Percentiles rank a stretch among this genome's conserved stretches.
These are phyloP conservation scores for Tanacetum coccineum DNA, from an alignment of 129 eudicot genomes.

Conservation along the genomic window DNA sequence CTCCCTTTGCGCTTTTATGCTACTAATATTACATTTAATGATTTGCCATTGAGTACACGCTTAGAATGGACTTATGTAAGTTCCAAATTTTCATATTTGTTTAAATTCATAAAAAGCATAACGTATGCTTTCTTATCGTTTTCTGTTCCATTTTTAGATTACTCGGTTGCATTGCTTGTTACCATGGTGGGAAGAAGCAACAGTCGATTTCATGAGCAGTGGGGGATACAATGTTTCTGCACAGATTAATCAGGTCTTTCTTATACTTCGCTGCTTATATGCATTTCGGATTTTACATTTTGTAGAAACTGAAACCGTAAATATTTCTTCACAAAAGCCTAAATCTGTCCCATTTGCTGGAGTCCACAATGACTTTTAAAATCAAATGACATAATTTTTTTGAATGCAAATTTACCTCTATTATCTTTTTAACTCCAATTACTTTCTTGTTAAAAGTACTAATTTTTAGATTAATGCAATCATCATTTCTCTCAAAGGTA, in stretches of 20 bases:
- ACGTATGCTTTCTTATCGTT: no score
- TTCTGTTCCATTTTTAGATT: slow-evolving; percentile 39
- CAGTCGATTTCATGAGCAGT: slow-evolving; percentile 78
- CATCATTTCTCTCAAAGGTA: no score
- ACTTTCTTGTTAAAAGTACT: no score
- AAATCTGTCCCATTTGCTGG: background rate
- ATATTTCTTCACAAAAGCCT: background rate
- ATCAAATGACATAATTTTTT: background rate
- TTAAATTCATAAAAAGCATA: no score
- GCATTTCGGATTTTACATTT: background rate
- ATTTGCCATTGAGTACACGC: slow-evolving; percentile 53
- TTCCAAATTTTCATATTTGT: no score
- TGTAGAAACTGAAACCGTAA: background rate
- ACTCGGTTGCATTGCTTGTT: slow-evolving; percentile 75
- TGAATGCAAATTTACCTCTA: background rate
- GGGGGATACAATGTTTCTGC: slow-evolving; percentile 83
- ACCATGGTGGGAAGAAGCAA: slow-evolving; percentile 94
- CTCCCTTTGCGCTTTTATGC: slow-evolving; percentile 81
- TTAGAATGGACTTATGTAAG: slow-evolving; percentile 75
- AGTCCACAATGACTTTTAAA: background rate
- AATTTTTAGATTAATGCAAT: background rate
- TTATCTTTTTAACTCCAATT: no score
- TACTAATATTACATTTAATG: slow-evolving; percentile 49
- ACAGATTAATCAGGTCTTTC: slow-evolving; percentile 54
- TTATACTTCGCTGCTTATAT: background rate